These are phyloP conservation scores for Xylariaceae sp. DNA, from an alignment of 2,329 filamentous ascomycete species.

Conservation along the genomic window DNA sequence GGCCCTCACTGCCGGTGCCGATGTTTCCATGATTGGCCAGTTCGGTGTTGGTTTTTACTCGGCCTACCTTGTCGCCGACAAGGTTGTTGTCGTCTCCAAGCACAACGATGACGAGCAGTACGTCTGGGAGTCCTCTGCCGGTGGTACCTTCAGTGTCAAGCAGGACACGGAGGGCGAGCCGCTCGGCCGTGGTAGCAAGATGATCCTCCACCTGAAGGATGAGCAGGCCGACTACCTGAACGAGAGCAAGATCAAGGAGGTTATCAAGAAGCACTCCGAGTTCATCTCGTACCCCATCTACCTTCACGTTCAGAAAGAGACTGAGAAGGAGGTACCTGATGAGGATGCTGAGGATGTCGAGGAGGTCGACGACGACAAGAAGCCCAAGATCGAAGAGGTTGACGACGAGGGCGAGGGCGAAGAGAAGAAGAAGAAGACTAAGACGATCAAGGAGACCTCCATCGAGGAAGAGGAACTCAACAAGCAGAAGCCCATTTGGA, in stretches of 20 bases:
- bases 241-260: slow-evolving; percentile 99
- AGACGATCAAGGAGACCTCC: slow-evolving; percentile 98
- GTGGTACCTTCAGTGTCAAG: slow-evolving; percentile 91
- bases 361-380: slow-evolving; percentile 80
- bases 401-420: slow-evolving; percentile 77
- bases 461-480: slow-evolving; percentile 99
- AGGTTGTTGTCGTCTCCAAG: slow-evolving; percentile 92
- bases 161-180: slow-evolving; percentile 86
- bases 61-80: slow-evolving; percentile 97
- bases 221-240: slow-evolving; percentile 98
- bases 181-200: slow-evolving; percentile 92
- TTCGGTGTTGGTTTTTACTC: slow-evolving; percentile 99
- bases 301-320: slow-evolving; percentile 99
- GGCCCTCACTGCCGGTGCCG: slow-evolving; percentile 93
- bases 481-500: slow-evolving; percentile 99
- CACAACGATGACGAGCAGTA: slow-evolving; percentile 99
- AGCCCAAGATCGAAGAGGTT: slow-evolving; percentile 91
- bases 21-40: slow-evolving; percentile 99
- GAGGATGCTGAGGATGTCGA: slow-evolving; percentile 76
- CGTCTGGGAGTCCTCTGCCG: slow-evolving; percentile 96
- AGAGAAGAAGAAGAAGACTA: slow-evolving; percentile 95
- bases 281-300: slow-evolving; percentile 99
- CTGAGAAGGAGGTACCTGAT: slow-evolving; percentile 95
- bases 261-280: slow-evolving; percentile 99
- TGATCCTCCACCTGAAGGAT: slow-evolving; percentile 98